These are phyloP conservation scores for Stenogyne calaminthoides DNA, from an alignment of 305 asterid species.

Conservation along the genomic window DNA sequence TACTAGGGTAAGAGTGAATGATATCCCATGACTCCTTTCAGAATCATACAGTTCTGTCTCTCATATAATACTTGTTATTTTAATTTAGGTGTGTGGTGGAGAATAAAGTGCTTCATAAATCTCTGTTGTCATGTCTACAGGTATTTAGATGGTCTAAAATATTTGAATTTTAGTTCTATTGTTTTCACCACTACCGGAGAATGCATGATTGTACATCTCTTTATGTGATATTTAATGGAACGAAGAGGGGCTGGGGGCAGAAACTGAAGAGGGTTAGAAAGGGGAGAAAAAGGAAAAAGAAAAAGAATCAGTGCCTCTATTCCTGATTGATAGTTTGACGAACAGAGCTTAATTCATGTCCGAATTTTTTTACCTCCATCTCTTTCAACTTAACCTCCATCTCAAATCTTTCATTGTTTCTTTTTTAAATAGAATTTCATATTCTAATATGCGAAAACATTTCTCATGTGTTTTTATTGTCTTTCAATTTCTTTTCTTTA, in stretches of 20 bases:
- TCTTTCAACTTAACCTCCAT: too few species aligned
- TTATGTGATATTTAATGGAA: neutral
- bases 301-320: neutral
- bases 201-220: constrained; percentile 10
- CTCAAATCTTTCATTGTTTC: neutral
- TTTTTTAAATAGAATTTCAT: neutral
- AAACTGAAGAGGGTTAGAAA: neutral
- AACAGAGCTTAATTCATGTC: neutral
- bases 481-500: neutral
- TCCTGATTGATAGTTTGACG: neutral
- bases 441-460: neutral
- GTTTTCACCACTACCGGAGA: constrained; percentile 1
- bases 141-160: constrained; percentile 44
- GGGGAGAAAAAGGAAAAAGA: neutral
- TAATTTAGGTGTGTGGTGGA: constrained; percentile 95
- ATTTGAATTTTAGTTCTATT: neutral
- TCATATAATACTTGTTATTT: constrained; percentile 38
- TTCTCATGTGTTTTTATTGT: neutral
- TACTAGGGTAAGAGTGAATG: constrained; percentile 74
- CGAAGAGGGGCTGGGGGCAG: neutral
- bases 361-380: too few species aligned
- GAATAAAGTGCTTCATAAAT: constrained; percentile 92
- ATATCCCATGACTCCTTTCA: constrained; percentile 27
- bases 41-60: constrained; percentile 24
- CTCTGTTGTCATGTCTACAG: constrained; percentile 73